phyloP scores from a whole-genome alignment of 2,329 filamentous ascomycete genomes.

The Diaporthe sp. region DNA sequence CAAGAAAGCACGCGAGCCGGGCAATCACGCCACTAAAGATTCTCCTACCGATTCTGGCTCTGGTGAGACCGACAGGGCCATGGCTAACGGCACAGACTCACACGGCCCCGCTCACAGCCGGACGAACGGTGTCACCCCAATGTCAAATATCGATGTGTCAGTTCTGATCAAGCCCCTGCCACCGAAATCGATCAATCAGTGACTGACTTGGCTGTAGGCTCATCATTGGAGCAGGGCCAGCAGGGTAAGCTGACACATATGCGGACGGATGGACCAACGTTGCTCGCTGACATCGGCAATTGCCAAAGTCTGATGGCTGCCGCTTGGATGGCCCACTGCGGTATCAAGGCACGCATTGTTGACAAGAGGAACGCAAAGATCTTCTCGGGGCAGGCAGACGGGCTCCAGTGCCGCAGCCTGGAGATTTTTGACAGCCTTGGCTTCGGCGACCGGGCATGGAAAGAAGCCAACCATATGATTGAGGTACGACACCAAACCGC shows the following conservation, averaged over 20 bases:
- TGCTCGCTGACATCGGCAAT: background rate
- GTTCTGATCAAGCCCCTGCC: background rate
- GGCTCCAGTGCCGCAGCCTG: conserved; percentile 73
- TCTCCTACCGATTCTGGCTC: background rate
- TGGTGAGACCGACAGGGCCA: background rate
- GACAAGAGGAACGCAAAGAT: conserved; percentile 59
- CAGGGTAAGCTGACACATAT: conserved; percentile 45
- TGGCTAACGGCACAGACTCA: background rate
- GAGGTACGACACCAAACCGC: conserved; percentile 61
- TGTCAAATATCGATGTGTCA: conserved; percentile 36
- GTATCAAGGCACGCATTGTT: conserved; percentile 58
- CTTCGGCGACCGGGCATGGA: conserved; percentile 74
- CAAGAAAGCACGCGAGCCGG: background rate
- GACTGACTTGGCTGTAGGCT: conserved; percentile 35
- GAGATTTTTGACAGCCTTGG: conserved; percentile 83
- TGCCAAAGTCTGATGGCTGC: conserved; percentile 57
- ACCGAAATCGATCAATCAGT: background rate
- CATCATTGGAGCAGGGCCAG: conserved; percentile 50
- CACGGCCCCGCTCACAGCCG: background rate
- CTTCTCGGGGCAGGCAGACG: conserved; percentile 61
- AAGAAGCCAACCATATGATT: conserved; percentile 78
- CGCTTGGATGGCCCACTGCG: conserved; percentile 58
- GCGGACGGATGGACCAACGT: conserved; percentile 16
- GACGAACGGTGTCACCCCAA: background rate
- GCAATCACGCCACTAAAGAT: background rate